Base-by-base conservation (phyloP, 2,329 filamentous ascomycete species). In the Cadophora sp. region DNA sequence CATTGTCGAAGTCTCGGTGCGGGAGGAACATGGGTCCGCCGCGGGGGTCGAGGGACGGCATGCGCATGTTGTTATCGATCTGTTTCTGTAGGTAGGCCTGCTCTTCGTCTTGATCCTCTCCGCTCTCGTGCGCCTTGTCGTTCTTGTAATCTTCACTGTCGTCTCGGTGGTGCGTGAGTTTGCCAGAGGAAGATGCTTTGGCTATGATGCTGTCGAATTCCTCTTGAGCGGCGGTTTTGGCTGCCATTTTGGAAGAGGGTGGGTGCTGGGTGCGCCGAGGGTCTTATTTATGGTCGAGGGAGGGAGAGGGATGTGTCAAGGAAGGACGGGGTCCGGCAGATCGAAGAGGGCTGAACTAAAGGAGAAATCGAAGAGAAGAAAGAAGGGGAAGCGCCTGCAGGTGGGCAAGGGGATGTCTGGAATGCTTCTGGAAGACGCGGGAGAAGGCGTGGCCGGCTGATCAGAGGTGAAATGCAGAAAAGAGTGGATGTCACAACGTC, bases 21-120 rank as follows among this genome's bases (percentile, higher is more conserved):
- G 88, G 88, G 69, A 92, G 86, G 76, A 85, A 86, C 75, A 92
- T 79, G 67, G 58, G 63, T 7, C 68, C 56, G 11, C 70, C 69
- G 83, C 83, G 81, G 74, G 81, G 81, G 79, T 84, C 84, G 72
- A 86, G 81, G 68, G 85, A 83, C 63, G 89, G 86, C 79, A 89
- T 89, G 75, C 89, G 84, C 87, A 91, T 91, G 75, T 85, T 86
- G 73, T 85, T 85, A 78, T 90, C 85, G 78, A 91, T 87, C 76
- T 87, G 83, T 14, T 74, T 64, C 53, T 73, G 61, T 4, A 67
- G 66, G 55, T 72, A 73, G 31, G 74, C 69, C 24, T 71, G 69
- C 66, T 85, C 85, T 69, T 87, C 81, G 75, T 85, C 84, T 67
- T 79, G 78, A 68, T 87, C 83, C 74, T 89, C 87, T 19, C 51